These are phyloP conservation scores for Hydrangea macrophylla DNA, from an alignment of 148 eudicot genomes.

Conservation along the genomic window DNA sequence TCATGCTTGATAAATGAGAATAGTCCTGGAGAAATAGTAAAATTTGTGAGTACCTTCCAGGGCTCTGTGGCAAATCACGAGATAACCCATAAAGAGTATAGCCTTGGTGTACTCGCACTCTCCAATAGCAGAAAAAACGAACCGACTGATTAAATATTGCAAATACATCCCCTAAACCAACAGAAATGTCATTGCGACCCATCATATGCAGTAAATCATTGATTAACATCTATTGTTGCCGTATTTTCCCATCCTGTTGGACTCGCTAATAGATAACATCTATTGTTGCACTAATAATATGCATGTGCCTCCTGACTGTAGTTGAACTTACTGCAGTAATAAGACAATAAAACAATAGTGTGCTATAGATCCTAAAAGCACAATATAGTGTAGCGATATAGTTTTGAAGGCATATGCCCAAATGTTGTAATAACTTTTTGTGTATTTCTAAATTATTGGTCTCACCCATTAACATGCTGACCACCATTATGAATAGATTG, in stretches of 20 bases:
- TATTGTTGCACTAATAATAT: too few relatives aligned
- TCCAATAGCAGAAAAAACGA: constrained; percentile 45
- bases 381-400: too few relatives aligned
- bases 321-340: too few relatives aligned
- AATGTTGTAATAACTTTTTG: too few relatives aligned
- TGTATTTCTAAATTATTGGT: too few relatives aligned
- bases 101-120: constrained; percentile 70
- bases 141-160: constrained; percentile 68
- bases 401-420: too few relatives aligned
- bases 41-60: constrained; percentile 49
- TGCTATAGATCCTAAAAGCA: too few relatives aligned
- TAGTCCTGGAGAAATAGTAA: background rate
- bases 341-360: too few relatives aligned
- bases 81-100: constrained; percentile 77
- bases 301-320: too few relatives aligned
- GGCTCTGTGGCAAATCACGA: constrained; percentile 71
- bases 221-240: constrained; percentile 71
- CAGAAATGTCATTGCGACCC: constrained; percentile 89
- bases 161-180: constrained; percentile 72
- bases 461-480: too few relatives aligned
- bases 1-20: too few relatives aligned
- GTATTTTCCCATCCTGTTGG: constrained; percentile 97
- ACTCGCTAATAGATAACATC: constrained; percentile 65
- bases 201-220: constrained; percentile 92
- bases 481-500: too few relatives aligned